Evolutionary conservation across 306 rosid genomes (phyloP).

Genomic region (Styphnolobium japonicum): DNA sequence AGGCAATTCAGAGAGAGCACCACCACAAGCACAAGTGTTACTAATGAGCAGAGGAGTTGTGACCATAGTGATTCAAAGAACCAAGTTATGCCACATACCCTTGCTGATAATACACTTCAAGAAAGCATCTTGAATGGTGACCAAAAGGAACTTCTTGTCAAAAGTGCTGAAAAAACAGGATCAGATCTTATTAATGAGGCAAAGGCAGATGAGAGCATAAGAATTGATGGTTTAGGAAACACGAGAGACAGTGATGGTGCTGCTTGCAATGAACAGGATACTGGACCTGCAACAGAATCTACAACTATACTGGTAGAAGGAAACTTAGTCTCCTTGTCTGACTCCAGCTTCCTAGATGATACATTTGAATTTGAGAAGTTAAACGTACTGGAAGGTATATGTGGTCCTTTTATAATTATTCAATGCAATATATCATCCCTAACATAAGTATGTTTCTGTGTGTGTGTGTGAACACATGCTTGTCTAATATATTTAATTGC

Average conservation of each 20-base stretch:
- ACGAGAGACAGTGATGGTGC: neutral
- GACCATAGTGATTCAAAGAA: conserved; percentile 18
- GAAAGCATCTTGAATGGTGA: conserved; percentile 27
- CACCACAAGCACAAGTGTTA: neutral
- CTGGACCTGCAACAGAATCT: conserved; percentile 23
- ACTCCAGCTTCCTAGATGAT: conserved; percentile 43
- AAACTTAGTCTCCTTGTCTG: conserved; percentile 36
- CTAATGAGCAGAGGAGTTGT: conserved; percentile 18
- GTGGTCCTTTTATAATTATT: neutral
- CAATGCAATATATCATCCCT: neutral
- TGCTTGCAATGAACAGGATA: conserved; percentile 14
- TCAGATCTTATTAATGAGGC: conserved; percentile 23
- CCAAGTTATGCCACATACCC: neutral
- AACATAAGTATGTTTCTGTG: neutral
- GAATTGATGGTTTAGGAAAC: conserved; percentile 30
- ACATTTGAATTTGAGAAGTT: conserved; percentile 31
- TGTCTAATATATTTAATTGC: neutral
- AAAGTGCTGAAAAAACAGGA: conserved; percentile 28
- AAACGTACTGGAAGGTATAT: conserved; percentile 35
- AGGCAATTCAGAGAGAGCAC: conserved; percentile 18
- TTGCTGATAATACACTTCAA: conserved; percentile 4
- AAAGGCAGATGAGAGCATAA: neutral
- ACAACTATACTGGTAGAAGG: conserved; percentile 11
- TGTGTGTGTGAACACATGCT: neutral
- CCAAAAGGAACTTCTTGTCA: conserved; percentile 2